phyloP scores from a whole-genome alignment of 768 basidiomycete genomes.

The Lactarius trivialis region DNA sequence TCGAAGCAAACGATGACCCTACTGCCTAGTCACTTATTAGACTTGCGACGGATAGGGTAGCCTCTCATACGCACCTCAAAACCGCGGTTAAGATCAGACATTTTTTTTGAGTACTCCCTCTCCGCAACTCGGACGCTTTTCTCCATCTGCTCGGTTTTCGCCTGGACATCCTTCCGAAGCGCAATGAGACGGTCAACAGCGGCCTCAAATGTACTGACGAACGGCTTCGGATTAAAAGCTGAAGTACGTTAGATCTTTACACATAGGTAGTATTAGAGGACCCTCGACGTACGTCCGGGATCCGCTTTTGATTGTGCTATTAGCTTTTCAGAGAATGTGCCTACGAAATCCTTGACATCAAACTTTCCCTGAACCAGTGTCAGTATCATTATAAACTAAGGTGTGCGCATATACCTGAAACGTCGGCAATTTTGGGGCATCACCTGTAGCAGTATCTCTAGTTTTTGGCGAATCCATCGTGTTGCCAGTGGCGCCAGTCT shows the following conservation, averaged over 20 bases:
- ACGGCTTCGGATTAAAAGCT: slow-evolving; percentile 95
- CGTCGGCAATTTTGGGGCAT: slow-evolving; percentile 13
- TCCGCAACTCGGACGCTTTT: slow-evolving; percentile 84
- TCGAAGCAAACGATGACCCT: slow-evolving; percentile 77
- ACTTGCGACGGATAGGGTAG: slow-evolving; percentile 2
- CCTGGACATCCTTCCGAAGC: slow-evolving; percentile 84
- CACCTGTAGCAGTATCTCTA: not conserved
- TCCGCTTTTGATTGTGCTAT: slow-evolving; percentile 79
- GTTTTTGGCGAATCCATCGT: slow-evolving; percentile 3
- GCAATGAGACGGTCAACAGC: slow-evolving; percentile 85
- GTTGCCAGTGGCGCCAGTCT: no score
- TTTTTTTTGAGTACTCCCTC: slow-evolving; percentile 89
- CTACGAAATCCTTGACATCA: slow-evolving; percentile 86
- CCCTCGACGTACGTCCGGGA: slow-evolving; percentile 64
- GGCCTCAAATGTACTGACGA: slow-evolving; percentile 86
- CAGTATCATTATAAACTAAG: not conserved
- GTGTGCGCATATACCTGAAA: slow-evolving; percentile 17
- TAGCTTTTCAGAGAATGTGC: slow-evolving; percentile 77
- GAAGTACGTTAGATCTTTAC: not conserved
- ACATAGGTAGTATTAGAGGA: not conserved
- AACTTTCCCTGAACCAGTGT: slow-evolving; percentile 63
- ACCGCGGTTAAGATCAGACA: slow-evolving; percentile 86
- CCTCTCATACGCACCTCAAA: slow-evolving; percentile 65
- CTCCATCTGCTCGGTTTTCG: slow-evolving; percentile 87
- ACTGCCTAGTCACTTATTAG: slow-evolving; percentile 52